Evolutionary conservation across 371 early-diverging fungal genomes (phyloP).

Genomic region (Fennellomyces sp.): DNA sequence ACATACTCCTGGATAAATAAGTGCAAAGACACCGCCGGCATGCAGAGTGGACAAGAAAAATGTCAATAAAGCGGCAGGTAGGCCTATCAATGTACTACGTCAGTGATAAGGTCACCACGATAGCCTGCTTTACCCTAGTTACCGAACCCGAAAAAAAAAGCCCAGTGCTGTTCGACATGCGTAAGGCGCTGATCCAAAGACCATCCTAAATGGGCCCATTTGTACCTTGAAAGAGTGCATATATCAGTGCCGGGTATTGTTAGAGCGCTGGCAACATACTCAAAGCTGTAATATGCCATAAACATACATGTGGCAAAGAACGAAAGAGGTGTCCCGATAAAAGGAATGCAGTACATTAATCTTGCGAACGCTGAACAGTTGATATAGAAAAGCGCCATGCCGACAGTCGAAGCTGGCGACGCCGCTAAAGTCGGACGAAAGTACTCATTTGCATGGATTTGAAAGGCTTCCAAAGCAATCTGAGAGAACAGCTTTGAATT

Average conservation of each 20-base stretch:
- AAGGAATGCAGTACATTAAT: slow-evolving; percentile 33
- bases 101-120: too few species aligned
- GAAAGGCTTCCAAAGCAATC: slow-evolving; percentile 39
- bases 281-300: slow-evolving; percentile 54
- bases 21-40: slow-evolving; percentile 48
- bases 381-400: slow-evolving; percentile 40
- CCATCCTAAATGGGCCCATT: slow-evolving; percentile 51
- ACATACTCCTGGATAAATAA: slow-evolving; percentile 54
- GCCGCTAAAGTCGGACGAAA: slow-evolving; percentile 9
- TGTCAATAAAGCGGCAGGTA: slow-evolving; percentile 38
- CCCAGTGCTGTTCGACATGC: slow-evolving; percentile 52
- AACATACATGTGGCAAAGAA: slow-evolving; percentile 46
- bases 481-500: slow-evolving; percentile 41
- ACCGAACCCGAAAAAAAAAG: slow-evolving; percentile 56
- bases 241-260: not conserved
- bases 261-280: slow-evolving; percentile 47
- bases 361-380: slow-evolving; percentile 40
- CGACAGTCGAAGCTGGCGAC: slow-evolving; percentile 29
- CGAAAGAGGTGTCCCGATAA: slow-evolving; percentile 36
- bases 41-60: slow-evolving; percentile 50
- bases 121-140: too few species aligned
- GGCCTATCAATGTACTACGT: slow-evolving; percentile 23
- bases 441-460: slow-evolving; percentile 13
- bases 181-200: slow-evolving; percentile 41
- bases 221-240: slow-evolving; percentile 28